These are phyloP conservation scores for Lipomyces kockii DNA, from an alignment of 805 yeast species.

Conservation along the genomic window DNA sequence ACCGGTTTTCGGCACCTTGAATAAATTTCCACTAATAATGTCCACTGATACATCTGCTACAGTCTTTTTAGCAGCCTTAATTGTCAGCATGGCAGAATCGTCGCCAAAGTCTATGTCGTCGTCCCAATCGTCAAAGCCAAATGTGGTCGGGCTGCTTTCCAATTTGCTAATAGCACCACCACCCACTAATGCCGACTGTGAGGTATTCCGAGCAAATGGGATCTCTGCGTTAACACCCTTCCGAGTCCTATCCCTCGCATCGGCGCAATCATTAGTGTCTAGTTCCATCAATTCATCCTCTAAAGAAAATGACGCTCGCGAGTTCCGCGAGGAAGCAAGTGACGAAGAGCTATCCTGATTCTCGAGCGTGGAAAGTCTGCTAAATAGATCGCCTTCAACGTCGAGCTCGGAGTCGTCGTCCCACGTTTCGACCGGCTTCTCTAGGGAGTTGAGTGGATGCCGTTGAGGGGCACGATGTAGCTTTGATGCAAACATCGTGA, in stretches of 20 bases:
- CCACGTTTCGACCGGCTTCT: constrained; percentile 30
- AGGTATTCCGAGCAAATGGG: neutral
- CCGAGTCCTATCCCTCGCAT: neutral
- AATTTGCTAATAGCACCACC: neutral
- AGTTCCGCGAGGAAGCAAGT: constrained; percentile 10
- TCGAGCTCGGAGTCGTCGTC: constrained; percentile 34
- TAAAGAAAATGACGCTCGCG: neutral
- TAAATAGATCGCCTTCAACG: constrained; percentile 25
- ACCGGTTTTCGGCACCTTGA: constrained; percentile 1
- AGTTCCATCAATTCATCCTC: constrained; percentile 1
- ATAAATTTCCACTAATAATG: constrained; percentile 16
- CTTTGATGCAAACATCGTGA: neutral
- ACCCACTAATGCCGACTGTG: neutral
- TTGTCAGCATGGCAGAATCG: constrained; percentile 10
- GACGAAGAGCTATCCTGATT: constrained; percentile 9
- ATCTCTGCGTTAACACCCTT: neutral
- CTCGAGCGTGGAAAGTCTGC: constrained; percentile 18
- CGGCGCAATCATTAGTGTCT: neutral
- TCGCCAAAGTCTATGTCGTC: constrained; percentile 12
- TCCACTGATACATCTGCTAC: neutral
- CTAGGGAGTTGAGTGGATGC: constrained; percentile 26
- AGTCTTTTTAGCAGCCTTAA: neutral
- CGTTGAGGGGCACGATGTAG: constrained; percentile 2
- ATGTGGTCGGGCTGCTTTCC: neutral
- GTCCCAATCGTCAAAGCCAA: neutral